These are phyloP conservation scores for Lachnellula suecica DNA, from an alignment of 2,329 filamentous ascomycete genomes.

Conservation along the genomic window DNA sequence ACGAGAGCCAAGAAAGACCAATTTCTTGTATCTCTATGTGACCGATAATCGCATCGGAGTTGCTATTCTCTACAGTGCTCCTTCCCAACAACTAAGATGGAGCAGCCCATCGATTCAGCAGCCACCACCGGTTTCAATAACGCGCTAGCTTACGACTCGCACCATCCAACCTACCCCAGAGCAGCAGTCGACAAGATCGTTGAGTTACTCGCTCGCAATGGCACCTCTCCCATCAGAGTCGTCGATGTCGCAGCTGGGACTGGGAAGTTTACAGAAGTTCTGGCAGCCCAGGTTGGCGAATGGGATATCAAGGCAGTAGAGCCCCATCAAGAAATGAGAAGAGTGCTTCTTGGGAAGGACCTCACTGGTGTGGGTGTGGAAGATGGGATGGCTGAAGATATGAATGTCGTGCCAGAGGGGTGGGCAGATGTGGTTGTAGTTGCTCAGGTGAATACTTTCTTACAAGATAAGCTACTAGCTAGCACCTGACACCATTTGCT, in stretches of 20 bases:
- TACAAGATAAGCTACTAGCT: background rate
- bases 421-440: slow-evolving; percentile 66
- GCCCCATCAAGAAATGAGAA: slow-evolving; percentile 66
- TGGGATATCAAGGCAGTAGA: slow-evolving; percentile 63
- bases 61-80: too few species aligned
- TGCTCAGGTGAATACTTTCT: slow-evolving; percentile 57
- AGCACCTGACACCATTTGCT: background rate
- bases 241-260: slow-evolving; percentile 68
- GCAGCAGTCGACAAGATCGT: slow-evolving; percentile 60
- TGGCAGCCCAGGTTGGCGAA: slow-evolving; percentile 57
- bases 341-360: slow-evolving; percentile 56
- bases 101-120: slow-evolving; percentile 16
- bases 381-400: slow-evolving; percentile 57
- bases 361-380: slow-evolving; percentile 45
- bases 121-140: slow-evolving; percentile 57
- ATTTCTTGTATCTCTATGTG: too few species aligned
- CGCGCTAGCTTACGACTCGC: slow-evolving; percentile 62
- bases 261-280: slow-evolving; percentile 66
- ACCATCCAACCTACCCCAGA: slow-evolving; percentile 66
- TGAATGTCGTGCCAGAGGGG: slow-evolving; percentile 53
- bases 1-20: too few species aligned
- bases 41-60: too few species aligned
- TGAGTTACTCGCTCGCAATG: slow-evolving; percentile 49
- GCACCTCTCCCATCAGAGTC: slow-evolving; percentile 46
- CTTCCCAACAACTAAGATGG: slow-evolving; percentile 3